Evolutionary conservation across 192 early-diverging fungal species (phyloP).

Genomic region (Coemansia sp.): DNA sequence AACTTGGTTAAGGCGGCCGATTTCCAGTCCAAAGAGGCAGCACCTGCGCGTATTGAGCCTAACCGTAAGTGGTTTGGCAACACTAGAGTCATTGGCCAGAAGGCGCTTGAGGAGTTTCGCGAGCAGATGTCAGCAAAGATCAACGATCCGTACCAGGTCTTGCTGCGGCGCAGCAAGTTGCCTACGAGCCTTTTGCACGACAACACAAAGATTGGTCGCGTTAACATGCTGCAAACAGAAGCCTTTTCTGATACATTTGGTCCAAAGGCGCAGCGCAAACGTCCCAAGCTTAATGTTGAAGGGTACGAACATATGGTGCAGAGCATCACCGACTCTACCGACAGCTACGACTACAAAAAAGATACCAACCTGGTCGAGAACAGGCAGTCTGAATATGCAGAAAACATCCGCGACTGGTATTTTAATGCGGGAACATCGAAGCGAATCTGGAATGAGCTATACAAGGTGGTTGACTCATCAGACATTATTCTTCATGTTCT

Average conservation of each 20-base stretch:
- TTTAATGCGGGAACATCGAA: slow-evolving; percentile 93
- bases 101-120: slow-evolving; percentile 89
- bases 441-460: slow-evolving; percentile 98
- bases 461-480: slow-evolving; percentile 97
- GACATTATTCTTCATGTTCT: slow-evolving; percentile 95
- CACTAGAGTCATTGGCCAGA: slow-evolving; percentile 94
- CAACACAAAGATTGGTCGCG: slow-evolving; percentile 63
- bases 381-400: slow-evolving; percentile 64
- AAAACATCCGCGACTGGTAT: slow-evolving; percentile 81
- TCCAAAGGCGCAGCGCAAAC: slow-evolving; percentile 90
- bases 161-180: slow-evolving; percentile 91
- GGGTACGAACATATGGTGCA: slow-evolving; percentile 77
- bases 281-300: slow-evolving; percentile 76
- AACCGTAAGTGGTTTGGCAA: slow-evolving; percentile 99
- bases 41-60: slow-evolving; percentile 82
- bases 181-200: slow-evolving; percentile 89
- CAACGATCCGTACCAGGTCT: slow-evolving; percentile 94
- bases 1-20: slow-evolving; percentile 88
- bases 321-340: slow-evolving; percentile 62
- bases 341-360: slow-evolving; percentile 63
- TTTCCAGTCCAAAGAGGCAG: slow-evolving; percentile 79
- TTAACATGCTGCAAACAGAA: slow-evolving; percentile 96
- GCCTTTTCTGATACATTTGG: slow-evolving; percentile 92
- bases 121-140: slow-evolving; percentile 81
- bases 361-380: slow-evolving; percentile 78